These are phyloP conservation scores for Umbilicaria muhlenbergii DNA, from an alignment of 495 filamentous ascomycete species.

Conservation along the genomic window DNA sequence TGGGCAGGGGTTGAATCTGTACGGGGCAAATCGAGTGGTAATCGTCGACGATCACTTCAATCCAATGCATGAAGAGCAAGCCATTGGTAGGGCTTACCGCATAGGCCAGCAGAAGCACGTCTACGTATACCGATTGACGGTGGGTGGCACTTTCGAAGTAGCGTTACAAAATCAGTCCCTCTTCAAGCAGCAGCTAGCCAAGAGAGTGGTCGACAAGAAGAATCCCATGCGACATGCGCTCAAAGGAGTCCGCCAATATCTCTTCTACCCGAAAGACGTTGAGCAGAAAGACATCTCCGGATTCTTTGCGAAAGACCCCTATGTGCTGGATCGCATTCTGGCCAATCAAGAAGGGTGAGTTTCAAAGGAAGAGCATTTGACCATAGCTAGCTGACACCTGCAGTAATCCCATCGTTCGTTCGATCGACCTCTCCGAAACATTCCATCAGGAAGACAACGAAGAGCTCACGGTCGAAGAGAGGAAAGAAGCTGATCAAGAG, in stretches of 20 bases:
- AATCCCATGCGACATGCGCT: constrained; percentile 43
- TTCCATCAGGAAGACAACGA: constrained; percentile 42
- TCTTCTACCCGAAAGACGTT: constrained; percentile 38
- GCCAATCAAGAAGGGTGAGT: constrained; percentile 10
- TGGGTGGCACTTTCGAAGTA: constrained; percentile 68
- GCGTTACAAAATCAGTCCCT: constrained; percentile 51
- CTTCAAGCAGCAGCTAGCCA: constrained; percentile 69
- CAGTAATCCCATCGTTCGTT: constrained; percentile 27
- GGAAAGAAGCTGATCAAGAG: constrained; percentile 26
- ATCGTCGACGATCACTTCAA: constrained; percentile 78
- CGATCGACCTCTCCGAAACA: constrained; percentile 40
- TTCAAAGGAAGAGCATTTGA: background rate
- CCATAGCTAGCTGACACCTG: constrained; percentile 4
- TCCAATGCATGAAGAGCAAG: constrained; percentile 72
- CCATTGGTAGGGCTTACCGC: constrained; percentile 75
- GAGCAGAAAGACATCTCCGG: constrained; percentile 32
- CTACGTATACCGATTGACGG: constrained; percentile 73
- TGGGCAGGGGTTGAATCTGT: constrained; percentile 69
- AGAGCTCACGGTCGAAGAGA: constrained; percentile 39
- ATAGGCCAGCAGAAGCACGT: constrained; percentile 73
- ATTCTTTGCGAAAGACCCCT: constrained; percentile 45
- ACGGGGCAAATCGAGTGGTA: constrained; percentile 72
- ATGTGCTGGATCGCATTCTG: constrained; percentile 56
- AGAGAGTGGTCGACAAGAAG: constrained; percentile 71
- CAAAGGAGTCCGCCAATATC: constrained; percentile 33